Conservation (phyloP, 495 filamentous ascomycete species). For the Bryoglossum gracile region DNA sequence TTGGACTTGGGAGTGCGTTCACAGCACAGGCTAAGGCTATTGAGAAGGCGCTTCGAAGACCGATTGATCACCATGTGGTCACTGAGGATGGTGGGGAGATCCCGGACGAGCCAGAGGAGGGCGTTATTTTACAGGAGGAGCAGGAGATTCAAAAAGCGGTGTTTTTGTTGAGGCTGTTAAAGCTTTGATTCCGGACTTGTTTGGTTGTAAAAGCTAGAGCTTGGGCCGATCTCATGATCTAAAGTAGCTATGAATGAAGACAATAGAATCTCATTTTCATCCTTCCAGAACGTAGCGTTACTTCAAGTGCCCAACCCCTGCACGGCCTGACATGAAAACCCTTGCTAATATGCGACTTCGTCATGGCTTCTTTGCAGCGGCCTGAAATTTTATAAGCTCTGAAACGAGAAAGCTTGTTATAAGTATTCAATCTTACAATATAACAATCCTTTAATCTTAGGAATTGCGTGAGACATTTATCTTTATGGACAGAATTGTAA, state of each 20-base stretch:
- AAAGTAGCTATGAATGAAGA: neutral
- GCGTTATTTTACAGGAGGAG: constrained; percentile 74
- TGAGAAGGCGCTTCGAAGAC: constrained; percentile 72
- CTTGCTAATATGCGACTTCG: no score
- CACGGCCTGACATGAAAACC: no score
- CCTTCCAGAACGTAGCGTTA: no score
- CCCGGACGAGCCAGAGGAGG: constrained; percentile 46
- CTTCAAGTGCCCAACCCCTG: no score
- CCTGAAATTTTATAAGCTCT: constrained; percentile 26
- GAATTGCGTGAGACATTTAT: constrained; percentile 85
- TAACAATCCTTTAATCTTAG: constrained; percentile 83
- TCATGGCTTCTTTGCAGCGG: constrained; percentile 39
- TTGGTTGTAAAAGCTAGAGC: no score
- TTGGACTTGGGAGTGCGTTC: constrained; percentile 70
- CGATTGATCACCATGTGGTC: constrained; percentile 64
- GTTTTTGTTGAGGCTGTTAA: constrained; percentile 76
- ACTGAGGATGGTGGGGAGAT: constrained; percentile 58
- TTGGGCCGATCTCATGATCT: no score
- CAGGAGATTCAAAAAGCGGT: constrained; percentile 83
- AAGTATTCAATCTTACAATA: constrained; percentile 49
- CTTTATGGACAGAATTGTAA: constrained; percentile 84
- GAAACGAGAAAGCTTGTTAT: constrained; percentile 5
- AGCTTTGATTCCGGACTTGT: constrained; percentile 53
- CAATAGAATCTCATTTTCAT: no score
- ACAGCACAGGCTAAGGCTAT: constrained; percentile 58